Conservation (phyloP, 2,329 filamentous ascomycete species). For the Nigrospora oryzae region DNA sequence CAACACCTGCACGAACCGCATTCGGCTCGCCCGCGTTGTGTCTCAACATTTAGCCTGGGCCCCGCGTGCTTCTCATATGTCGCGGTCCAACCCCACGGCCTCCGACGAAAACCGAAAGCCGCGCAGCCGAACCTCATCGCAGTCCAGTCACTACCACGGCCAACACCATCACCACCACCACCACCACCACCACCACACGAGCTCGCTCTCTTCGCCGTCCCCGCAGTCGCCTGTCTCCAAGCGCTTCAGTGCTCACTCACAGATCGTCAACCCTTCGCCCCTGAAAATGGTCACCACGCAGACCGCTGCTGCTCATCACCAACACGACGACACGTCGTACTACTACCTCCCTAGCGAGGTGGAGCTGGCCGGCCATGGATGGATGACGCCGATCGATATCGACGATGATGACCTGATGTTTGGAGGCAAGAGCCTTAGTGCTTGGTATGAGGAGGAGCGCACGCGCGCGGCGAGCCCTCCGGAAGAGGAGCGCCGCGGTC, state of each 20-base stretch:
- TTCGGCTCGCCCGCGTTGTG: too few relatives aligned
- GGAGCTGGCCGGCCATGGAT: constrained; percentile 20
- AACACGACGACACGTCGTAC: constrained; percentile 16
- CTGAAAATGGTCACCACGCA: constrained; percentile 24
- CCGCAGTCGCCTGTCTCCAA: constrained; percentile 2
- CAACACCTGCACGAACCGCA: too few relatives aligned
- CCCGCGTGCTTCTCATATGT: constrained; percentile 10
- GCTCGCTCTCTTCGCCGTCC: constrained; percentile 3
- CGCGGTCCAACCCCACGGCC: constrained; percentile 17
- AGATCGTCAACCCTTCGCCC: constrained; percentile 18
- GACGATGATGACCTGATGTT: constrained; percentile 55
- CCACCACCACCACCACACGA: constrained; percentile 2
- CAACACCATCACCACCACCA: constrained; percentile 6
- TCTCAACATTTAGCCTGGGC: too few relatives aligned
- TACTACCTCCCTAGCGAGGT: constrained; percentile 18
- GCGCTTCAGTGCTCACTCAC: constrained; percentile 3
- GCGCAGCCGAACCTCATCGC: constrained; percentile 15
- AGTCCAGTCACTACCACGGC: constrained; percentile 10
- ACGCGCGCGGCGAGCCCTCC: constrained; percentile 32
- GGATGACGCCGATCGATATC: constrained; percentile 48
- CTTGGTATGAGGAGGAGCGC: constrained; percentile 53
- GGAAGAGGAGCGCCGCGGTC: constrained; percentile 30
- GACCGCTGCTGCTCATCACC: constrained; percentile 8
- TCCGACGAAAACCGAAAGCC: constrained; percentile 17
- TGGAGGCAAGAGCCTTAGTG: constrained; percentile 49